Conservation (phyloP, 176 grass and related monocot species). For the Puya raimondii region DNA sequence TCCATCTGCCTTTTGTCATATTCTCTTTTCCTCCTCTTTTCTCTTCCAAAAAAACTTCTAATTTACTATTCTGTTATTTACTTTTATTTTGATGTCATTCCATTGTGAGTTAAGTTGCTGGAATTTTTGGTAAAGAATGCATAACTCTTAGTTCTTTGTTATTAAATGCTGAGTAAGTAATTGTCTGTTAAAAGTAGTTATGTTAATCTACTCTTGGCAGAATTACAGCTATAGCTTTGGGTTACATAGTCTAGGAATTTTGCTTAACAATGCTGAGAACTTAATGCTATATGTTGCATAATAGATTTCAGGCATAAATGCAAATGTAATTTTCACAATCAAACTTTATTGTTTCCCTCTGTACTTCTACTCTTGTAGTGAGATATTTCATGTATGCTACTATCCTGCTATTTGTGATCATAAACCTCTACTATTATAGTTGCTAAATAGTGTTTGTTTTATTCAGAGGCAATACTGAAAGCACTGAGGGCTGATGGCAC, state of each 20-base stretch:
- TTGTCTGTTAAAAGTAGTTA: too few relatives aligned
- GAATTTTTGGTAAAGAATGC: neutral
- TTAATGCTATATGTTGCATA: too few relatives aligned
- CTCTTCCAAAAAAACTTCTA: neutral
- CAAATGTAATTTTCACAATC: neutral
- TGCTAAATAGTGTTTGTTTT: slow-evolving; percentile 22
- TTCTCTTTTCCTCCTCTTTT: neutral
- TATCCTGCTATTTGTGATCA: neutral
- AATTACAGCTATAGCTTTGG: neutral
- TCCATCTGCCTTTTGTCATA: slow-evolving; percentile 1
- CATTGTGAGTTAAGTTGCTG: neutral
- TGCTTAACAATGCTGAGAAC: too few relatives aligned
- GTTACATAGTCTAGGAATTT: neutral
- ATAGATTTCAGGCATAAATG: neutral
- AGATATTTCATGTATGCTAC: neutral
- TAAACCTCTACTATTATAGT: slow-evolving; percentile 8
- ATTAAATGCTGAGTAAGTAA: too few relatives aligned
- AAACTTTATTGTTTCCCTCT: neutral
- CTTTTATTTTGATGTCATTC: neutral
- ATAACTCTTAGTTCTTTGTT: too few relatives aligned
- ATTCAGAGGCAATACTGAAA: slow-evolving; percentile 62
- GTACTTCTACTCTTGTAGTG: neutral
- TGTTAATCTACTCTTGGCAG: neutral
- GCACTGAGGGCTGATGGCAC: slow-evolving; percentile 60
- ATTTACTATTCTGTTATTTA: too few relatives aligned